Conservation (phyloP, 148 eudicot genomes). For the Dianthus caryophyllus region DNA sequence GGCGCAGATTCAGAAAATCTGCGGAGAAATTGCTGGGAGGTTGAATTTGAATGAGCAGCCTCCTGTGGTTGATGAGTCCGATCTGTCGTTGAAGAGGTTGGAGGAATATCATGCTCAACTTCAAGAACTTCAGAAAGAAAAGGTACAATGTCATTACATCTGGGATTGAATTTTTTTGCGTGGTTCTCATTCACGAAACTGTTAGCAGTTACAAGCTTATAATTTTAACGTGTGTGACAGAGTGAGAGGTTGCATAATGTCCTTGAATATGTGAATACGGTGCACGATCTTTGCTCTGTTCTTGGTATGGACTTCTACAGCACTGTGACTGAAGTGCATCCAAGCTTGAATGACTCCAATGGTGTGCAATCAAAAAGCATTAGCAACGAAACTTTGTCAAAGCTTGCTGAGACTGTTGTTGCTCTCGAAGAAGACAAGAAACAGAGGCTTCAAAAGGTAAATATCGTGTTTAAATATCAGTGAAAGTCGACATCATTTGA, state of each 20-base stretch:
- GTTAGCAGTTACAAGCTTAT: constrained; percentile 7
- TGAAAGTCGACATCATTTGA: no score
- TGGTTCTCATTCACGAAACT: background rate
- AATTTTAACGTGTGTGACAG: constrained; percentile 54
- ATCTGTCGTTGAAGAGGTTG: constrained; percentile 77
- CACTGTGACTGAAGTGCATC: constrained; percentile 95
- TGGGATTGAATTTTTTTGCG: background rate
- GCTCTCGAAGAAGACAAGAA: constrained; percentile 82
- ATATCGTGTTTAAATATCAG: no score
- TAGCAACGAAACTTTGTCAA: constrained; percentile 84
- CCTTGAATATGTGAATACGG: constrained; percentile 88
- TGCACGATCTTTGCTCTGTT: constrained; percentile 96
- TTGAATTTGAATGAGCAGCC: constrained; percentile 43
- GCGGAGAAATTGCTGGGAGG: constrained; percentile 79
- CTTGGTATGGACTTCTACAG: constrained; percentile 93
- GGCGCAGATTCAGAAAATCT: constrained; percentile 75
- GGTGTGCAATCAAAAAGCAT: constrained; percentile 90
- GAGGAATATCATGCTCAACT: constrained; percentile 85
- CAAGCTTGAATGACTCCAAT: constrained; percentile 80
- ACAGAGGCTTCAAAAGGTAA: constrained; percentile 86
- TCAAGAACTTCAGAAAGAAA: constrained; percentile 93
- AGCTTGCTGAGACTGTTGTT: constrained; percentile 82
- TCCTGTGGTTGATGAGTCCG: constrained; percentile 75
- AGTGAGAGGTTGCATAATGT: constrained; percentile 98
- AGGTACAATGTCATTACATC: constrained; percentile 37